Conservation (phyloP, 768 basidiomycete species). For the Cantharellus anzutake region DNA sequence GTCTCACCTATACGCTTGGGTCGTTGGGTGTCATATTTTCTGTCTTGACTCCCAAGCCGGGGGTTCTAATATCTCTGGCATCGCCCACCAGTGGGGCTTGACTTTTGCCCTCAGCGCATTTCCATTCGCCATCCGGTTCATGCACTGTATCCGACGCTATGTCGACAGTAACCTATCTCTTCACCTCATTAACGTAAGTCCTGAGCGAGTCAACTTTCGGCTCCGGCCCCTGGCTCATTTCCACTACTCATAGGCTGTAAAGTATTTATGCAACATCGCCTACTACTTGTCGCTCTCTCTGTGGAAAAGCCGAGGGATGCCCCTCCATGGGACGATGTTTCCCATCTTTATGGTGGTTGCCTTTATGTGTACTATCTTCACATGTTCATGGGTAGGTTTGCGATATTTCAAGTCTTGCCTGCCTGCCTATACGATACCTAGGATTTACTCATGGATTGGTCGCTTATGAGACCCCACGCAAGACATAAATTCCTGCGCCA, state of each 20-base stretch:
- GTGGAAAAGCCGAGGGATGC: constrained; percentile 52
- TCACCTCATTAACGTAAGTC: constrained; percentile 71
- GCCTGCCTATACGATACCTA: constrained; percentile 13
- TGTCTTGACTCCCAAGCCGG: constrained; percentile 26
- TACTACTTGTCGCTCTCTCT: constrained; percentile 48
- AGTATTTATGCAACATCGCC: constrained; percentile 53
- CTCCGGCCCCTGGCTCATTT: no score
- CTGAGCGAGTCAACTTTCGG: not conserved
- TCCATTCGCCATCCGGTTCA: constrained; percentile 57
- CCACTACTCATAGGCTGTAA: constrained; percentile 43
- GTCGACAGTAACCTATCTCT: constrained; percentile 50
- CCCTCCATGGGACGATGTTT: constrained; percentile 19
- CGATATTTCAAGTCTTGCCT: no score
- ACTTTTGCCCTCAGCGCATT: constrained; percentile 39
- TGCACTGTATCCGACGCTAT: constrained; percentile 81
- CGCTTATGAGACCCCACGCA: constrained; percentile 40
- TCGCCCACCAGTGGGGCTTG: constrained; percentile 36
- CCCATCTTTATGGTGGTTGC: constrained; percentile 50
- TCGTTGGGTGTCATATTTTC: constrained; percentile 52
- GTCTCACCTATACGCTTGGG: constrained; percentile 57
- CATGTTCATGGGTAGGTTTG: constrained; percentile 67
- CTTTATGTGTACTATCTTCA: constrained; percentile 30
- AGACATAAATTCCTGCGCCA: constrained; percentile 46
- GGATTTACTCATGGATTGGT: constrained; percentile 91
- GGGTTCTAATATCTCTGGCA: constrained; percentile 29